Percentiles rank a stretch among this genome's conserved stretches.
Conservation (phyloP, 805 yeast genomes). For the Saccharomycopsis schoenii region DNA sequence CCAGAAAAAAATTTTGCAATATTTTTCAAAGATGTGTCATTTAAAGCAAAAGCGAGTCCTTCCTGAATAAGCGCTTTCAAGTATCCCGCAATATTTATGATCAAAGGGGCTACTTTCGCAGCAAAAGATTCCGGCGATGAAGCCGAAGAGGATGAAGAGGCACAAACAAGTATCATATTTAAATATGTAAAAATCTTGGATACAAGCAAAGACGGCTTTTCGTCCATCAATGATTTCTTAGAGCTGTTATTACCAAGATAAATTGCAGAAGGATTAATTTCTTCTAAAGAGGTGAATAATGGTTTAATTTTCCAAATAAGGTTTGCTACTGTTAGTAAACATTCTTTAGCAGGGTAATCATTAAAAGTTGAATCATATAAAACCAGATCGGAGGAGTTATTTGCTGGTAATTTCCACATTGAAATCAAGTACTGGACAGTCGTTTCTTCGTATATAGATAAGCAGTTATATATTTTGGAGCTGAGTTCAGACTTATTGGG, state of each 20-base stretch:
- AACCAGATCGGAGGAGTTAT: constrained; percentile 60
- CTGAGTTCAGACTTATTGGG: constrained; percentile 45
- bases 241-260: neutral
- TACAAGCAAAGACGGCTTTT: constrained; percentile 24
- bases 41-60: neutral
- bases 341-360: neutral
- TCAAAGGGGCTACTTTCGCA: neutral
- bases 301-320: constrained; percentile 67
- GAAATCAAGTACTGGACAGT: constrained; percentile 85
- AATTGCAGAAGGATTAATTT: constrained; percentile 1
- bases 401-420: constrained; percentile 79
- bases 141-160: neutral
- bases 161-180: constrained; percentile 23
- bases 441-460: constrained; percentile 83
- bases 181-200: constrained; percentile 19
- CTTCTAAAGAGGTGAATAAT: constrained; percentile 54
- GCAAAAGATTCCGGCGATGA: neutral
- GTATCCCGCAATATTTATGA: neutral
- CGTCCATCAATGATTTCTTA: constrained; percentile 1
- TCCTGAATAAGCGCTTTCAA: neutral
- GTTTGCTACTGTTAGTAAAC: constrained; percentile 44
- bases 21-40: constrained; percentile 6
- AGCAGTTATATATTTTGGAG: constrained; percentile 68
- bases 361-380: constrained; percentile 25
- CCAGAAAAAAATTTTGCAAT: constrained; percentile 52